A percentile compares a stretch with the other conserved stretches of the same genome.
Evolutionary conservation across 306 rosid species (phyloP).

Genomic region (Geum urbanum): DNA sequence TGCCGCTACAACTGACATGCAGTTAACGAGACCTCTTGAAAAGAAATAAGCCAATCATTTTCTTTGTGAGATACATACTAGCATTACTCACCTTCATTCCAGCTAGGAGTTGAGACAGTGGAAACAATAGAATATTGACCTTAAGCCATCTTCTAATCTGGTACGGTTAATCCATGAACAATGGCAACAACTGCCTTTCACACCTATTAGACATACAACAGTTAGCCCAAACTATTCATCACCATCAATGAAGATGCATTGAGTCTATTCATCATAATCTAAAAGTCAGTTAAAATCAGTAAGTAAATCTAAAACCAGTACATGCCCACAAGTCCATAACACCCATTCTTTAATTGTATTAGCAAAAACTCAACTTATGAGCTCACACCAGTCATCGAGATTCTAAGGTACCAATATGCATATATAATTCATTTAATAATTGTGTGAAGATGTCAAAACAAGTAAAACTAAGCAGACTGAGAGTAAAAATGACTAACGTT

Average conservation of each 20-base stretch:
- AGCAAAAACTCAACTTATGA: not conserved
- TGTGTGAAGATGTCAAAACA: not conserved
- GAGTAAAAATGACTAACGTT: constrained; percentile 39
- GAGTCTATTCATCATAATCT: not conserved
- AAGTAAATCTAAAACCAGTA: not conserved
- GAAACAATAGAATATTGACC: constrained; percentile 39
- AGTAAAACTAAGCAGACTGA: not conserved
- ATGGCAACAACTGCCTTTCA: constrained; percentile 78
- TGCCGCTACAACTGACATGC: constrained; percentile 50
- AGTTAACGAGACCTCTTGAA: constrained; percentile 80
- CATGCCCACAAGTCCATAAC: not conserved
- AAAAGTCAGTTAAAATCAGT: no score
- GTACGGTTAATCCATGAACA: constrained; percentile 74
- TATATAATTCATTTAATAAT: not conserved
- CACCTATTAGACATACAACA: constrained; percentile 32
- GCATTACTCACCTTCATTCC: constrained; percentile 46
- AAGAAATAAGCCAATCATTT: constrained; percentile 16
- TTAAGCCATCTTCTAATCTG: constrained; percentile 70
- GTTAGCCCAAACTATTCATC: not conserved
- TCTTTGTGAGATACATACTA: not conserved
- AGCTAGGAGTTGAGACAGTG: constrained; percentile 57
- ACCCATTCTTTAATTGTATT: not conserved
- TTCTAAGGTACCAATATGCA: not conserved
- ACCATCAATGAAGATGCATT: not conserved
- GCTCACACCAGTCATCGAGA: not conserved